These are phyloP conservation scores for Arthroderma sp. DNA, from an alignment of 2,329 filamentous ascomycete species.

Conservation along the genomic window DNA sequence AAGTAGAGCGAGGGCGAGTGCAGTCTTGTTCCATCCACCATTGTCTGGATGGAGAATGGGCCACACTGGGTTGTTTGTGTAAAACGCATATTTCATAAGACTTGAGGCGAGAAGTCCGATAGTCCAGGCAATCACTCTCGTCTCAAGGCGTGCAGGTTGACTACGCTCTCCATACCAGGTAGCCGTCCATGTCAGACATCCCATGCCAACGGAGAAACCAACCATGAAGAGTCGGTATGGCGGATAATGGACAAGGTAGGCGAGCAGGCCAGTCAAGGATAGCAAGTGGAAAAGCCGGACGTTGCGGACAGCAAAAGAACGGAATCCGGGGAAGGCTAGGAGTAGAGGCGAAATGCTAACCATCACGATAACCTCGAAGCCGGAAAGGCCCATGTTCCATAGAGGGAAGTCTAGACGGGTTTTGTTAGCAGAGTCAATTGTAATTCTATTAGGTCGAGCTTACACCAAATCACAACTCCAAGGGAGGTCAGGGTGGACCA, in stretches of 20 bases:
- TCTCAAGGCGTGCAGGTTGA: slow-evolving; percentile 65
- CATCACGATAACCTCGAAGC: slow-evolving; percentile 85
- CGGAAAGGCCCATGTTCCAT: slow-evolving; percentile 98
- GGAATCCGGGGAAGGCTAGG: slow-evolving; percentile 57
- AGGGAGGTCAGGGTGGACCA: slow-evolving; percentile 91
- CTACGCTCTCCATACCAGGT: slow-evolving; percentile 67
- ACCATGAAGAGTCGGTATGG: slow-evolving; percentile 67
- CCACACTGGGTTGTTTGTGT: slow-evolving; percentile 95
- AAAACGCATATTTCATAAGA: slow-evolving; percentile 81
- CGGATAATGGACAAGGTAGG: slow-evolving; percentile 64
- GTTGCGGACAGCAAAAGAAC: slow-evolving; percentile 56
- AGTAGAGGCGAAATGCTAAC: slow-evolving; percentile 68
- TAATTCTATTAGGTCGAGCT: slow-evolving; percentile 30
- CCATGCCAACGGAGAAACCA: slow-evolving; percentile 66
- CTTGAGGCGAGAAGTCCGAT: slow-evolving; percentile 75
- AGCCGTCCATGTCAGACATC: slow-evolving; percentile 72
- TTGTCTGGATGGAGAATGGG: slow-evolving; percentile 81
- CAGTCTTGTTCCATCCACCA: slow-evolving; percentile 83
- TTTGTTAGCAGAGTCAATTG: slow-evolving; percentile 15
- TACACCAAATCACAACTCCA: slow-evolving; percentile 86
- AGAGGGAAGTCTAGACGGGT: slow-evolving; percentile 65
- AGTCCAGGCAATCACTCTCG: slow-evolving; percentile 66
- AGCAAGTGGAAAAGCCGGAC: slow-evolving; percentile 60
- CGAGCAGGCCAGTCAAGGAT: slow-evolving; percentile 64
- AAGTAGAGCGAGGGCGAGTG: slow-evolving; percentile 61